Conservation (phyloP, 495 filamentous ascomycete species). For the Talaromyces borbonicus region DNA sequence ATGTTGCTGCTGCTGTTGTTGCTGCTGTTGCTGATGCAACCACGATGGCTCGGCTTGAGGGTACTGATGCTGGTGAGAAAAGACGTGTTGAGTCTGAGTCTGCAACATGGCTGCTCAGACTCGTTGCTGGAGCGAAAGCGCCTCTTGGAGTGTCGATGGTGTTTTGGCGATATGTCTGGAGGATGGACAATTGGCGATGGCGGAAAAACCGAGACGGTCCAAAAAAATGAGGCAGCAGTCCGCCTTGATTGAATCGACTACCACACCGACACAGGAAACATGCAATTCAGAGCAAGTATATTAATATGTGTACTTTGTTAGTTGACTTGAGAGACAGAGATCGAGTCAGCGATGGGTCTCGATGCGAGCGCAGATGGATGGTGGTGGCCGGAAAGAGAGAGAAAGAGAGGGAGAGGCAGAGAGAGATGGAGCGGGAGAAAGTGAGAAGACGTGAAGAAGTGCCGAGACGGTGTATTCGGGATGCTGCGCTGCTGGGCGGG, state of each 20-base stretch:
- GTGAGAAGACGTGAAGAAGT: constrained; percentile 16
- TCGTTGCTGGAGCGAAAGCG: neutral
- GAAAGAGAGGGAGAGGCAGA: no score
- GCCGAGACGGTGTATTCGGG: constrained; percentile 6
- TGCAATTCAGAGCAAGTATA: no score
- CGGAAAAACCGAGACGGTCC: neutral
- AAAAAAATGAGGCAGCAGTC: no score
- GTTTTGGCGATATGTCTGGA: neutral
- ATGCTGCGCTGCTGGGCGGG: neutral
- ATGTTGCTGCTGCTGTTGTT: constrained; percentile 47
- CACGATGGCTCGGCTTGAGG: constrained; percentile 66
- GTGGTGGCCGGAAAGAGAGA: constrained; percentile 14
- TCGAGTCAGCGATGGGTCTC: constrained; percentile 2
- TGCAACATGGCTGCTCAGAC: constrained; percentile 32
- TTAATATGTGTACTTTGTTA: no score
- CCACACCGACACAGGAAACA: no score
- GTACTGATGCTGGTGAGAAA: constrained; percentile 75
- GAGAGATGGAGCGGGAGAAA: constrained; percentile 24
- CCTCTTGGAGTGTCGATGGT: neutral
- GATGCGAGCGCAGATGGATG: constrained; percentile 12
- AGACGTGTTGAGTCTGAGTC: constrained; percentile 50
- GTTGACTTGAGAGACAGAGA: neutral
- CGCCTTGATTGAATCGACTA: no score
- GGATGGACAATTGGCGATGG: neutral
- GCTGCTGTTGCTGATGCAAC: constrained; percentile 59